Base-by-base conservation (phyloP, 345 rosid genomes). In the Barbarea vulgaris region DNA sequence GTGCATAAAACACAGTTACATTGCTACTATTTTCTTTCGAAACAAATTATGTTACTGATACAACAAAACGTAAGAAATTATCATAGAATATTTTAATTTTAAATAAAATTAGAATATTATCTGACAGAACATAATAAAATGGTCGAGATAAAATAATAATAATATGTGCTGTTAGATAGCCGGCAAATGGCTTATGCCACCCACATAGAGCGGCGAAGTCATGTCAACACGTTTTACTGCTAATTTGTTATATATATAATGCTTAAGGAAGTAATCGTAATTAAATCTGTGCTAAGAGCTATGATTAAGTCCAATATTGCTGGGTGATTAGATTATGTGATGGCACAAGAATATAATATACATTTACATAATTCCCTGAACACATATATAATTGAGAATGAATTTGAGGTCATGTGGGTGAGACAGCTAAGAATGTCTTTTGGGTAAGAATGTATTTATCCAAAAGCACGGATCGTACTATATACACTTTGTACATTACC, bases 391-490 rank as follows among this genome's bases (percentile, higher is more conserved):
- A 70, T 70, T 64, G 72, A 77, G 67, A 70, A 77, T 56, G 76
- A 77, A 50, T 30, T 17, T 46, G 31, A 14, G 76, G 41, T 64
- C 81, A 71, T 77, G 81, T 77, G 77, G 81, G 55, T 64, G 73
- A 65, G 81, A 77, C 81, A 77, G 72, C 77, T 71, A 51, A 77
- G 77, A 47, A 71, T 77, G 81, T 77, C 73, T 46, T 77, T 64
- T 48, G 70, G 25, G 76, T 70, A 54, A 63, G 30, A 65, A 31
- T 1, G 47, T 36, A 46, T 63, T 63, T 64, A 70, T 77, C 76
- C 72, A n/a, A 12, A 70, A 71, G 80, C 77, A 77, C 77, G 80
- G 80, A 77, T 70, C 80, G 80, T 77, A 77, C 76, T 50, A 63
- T 17, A 53, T 64, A 46, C 77, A 65, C 33, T 67, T 67, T 67